phyloP scores from a whole-genome alignment of 768 basidiomycete genomes.

The Coprinellus micaceus region DNA sequence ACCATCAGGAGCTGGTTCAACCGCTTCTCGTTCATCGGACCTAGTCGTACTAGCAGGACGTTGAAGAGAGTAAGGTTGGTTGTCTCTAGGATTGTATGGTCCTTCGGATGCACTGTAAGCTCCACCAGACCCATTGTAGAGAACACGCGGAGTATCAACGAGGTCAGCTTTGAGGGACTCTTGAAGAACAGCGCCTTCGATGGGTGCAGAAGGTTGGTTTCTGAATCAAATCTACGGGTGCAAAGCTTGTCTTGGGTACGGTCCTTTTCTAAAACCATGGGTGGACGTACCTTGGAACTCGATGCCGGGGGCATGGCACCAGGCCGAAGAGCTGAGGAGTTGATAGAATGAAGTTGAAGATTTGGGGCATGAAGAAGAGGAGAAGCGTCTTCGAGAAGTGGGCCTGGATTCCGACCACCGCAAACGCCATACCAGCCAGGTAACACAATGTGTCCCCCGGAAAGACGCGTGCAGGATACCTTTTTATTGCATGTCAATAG shows the following conservation, averaged over 20 bases:
- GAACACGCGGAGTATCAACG: slow-evolving; percentile 55
- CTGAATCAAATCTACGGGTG: slow-evolving; percentile 59
- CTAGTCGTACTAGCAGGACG: slow-evolving; percentile 71
- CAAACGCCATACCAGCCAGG: slow-evolving; percentile 97
- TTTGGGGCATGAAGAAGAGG: slow-evolving; percentile 95
- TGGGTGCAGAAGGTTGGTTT: slow-evolving; percentile 75
- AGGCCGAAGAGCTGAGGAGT: slow-evolving; percentile 93
- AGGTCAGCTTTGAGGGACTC: slow-evolving; percentile 53
- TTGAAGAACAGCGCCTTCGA: slow-evolving; percentile 62
- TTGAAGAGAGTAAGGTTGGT: slow-evolving; percentile 94
- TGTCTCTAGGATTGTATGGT: slow-evolving; percentile 58
- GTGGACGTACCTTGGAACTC: slow-evolving; percentile 70
- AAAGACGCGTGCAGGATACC: slow-evolving; percentile 95
- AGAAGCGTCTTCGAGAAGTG: slow-evolving; percentile 97
- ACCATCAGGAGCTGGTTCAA: slow-evolving; percentile 71
- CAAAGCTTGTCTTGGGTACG: no score
- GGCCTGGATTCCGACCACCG: slow-evolving; percentile 94
- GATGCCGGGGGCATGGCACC: slow-evolving; percentile 91
- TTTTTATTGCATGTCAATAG: slow-evolving; percentile 31
- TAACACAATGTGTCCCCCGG: slow-evolving; percentile 98
- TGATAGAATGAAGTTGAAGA: slow-evolving; percentile 94
- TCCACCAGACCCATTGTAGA: slow-evolving; percentile 63
- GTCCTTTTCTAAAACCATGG: not conserved
- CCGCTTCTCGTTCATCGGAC: slow-evolving; percentile 81
- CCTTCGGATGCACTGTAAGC: slow-evolving; percentile 52